Evolutionary conservation across 768 basidiomycete species (phyloP).

Genomic region (Galerina sulciceps): DNA sequence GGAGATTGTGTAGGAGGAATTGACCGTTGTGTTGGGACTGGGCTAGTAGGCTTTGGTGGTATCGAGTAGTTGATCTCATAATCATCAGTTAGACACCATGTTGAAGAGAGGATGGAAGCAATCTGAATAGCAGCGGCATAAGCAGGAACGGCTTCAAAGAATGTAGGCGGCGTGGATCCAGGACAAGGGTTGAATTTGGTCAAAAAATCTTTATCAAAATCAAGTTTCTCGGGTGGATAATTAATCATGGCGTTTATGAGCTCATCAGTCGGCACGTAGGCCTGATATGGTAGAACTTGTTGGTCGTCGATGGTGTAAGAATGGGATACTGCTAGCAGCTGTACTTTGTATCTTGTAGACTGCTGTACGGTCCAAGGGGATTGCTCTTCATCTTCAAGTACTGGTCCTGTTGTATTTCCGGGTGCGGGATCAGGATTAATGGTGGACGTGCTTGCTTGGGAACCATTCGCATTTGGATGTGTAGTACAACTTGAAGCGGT

Average conservation of each 20-base stretch:
- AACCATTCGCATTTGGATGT: neutral
- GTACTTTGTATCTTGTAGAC: slow-evolving; percentile 66
- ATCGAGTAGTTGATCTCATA: slow-evolving; percentile 63
- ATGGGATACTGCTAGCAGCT: slow-evolving; percentile 62
- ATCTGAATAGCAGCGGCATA: slow-evolving; percentile 77
- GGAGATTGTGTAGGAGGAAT: slow-evolving; percentile 14
- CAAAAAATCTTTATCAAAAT: slow-evolving; percentile 44
- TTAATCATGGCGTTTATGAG: slow-evolving; percentile 54
- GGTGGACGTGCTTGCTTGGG: slow-evolving; percentile 13
- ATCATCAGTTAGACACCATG: slow-evolving; percentile 76
- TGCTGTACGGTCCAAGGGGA: slow-evolving; percentile 64
- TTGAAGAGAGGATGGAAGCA: slow-evolving; percentile 61
- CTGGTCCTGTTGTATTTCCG: slow-evolving; percentile 24
- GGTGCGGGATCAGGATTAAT: slow-evolving; percentile 7
- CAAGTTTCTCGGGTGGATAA: slow-evolving; percentile 45
- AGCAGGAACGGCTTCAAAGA: slow-evolving; percentile 60
- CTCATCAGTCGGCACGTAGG: slow-evolving; percentile 56
- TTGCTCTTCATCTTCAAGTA: slow-evolving; percentile 24
- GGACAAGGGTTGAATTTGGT: slow-evolving; percentile 59
- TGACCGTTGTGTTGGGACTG: slow-evolving; percentile 10
- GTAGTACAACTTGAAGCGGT: neutral
- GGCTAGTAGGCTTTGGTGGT: slow-evolving; percentile 21
- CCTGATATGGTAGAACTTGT: slow-evolving; percentile 76
- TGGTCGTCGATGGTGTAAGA: slow-evolving; percentile 54
- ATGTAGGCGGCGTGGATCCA: slow-evolving; percentile 32